Evolutionary conservation across 306 rosid genomes (phyloP).

Genomic region (Fragaria ananassa): DNA sequence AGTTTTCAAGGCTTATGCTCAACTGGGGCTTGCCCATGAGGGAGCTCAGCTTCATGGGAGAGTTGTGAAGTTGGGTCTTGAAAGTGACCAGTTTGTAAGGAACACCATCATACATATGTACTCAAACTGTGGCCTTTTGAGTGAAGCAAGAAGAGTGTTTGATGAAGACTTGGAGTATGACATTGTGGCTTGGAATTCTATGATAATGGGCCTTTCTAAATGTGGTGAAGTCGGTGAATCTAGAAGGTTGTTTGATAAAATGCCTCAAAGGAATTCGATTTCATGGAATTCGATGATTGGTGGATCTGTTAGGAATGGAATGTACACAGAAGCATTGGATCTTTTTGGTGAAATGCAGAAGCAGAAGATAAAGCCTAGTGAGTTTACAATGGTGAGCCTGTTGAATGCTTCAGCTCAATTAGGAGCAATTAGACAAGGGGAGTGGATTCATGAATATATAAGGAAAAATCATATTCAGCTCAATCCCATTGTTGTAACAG

Average conservation of each 20-base stretch:
- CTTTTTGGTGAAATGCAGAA: conserved; percentile 64
- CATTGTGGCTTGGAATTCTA: conserved; percentile 71
- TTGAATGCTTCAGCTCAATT: conserved; percentile 75
- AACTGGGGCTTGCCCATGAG: conserved; percentile 44
- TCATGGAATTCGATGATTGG: conserved; percentile 84
- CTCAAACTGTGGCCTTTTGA: conserved; percentile 58
- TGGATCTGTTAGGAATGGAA: conserved; percentile 81
- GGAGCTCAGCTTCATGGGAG: conserved; percentile 92
- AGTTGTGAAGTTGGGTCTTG: conserved; percentile 57
- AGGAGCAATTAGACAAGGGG: conserved; percentile 76
- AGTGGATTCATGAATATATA: conserved; percentile 73
- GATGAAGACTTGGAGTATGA: conserved; percentile 46
- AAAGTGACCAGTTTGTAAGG: conserved; percentile 46
- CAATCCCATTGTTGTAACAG: conserved; percentile 61
- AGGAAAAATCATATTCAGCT: conserved; percentile 49
- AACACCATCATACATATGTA: conserved; percentile 69
- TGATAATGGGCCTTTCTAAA: conserved; percentile 74
- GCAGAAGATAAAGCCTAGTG: conserved; percentile 51
- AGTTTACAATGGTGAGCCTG: conserved; percentile 87
- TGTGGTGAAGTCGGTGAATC: conserved; percentile 65
- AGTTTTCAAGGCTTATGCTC: conserved; percentile 77
- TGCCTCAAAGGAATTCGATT: conserved; percentile 50
- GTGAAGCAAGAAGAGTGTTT: conserved; percentile 57
- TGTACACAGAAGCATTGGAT: conserved; percentile 48
- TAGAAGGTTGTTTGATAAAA: conserved; percentile 57